Conservation (phyloP, 129 eudicot genomes). For the Silybum marianum region DNA sequence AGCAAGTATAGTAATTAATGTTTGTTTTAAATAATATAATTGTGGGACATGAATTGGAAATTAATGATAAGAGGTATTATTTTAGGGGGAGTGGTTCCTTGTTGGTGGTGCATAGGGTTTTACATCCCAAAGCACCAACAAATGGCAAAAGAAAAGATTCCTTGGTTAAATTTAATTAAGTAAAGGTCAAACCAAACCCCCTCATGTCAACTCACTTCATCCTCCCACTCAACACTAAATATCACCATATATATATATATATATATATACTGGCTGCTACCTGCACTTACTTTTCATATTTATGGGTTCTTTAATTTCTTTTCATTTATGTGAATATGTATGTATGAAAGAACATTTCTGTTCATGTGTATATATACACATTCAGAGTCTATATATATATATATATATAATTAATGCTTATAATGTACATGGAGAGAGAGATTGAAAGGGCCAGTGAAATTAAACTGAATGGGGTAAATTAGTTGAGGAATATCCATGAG, state of each 20-base stretch:
- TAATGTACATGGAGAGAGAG: too few relatives aligned
- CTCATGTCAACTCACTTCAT: not conserved
- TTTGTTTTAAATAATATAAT: not conserved
- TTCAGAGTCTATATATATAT: too few relatives aligned
- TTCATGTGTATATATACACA: not conserved
- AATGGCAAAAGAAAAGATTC: slow-evolving; percentile 26
- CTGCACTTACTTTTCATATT: not conserved
- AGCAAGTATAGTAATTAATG: not conserved
- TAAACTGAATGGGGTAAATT: too few relatives aligned
- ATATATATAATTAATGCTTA: too few relatives aligned
- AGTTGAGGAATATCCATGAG: too few relatives aligned
- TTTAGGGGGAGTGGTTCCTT: slow-evolving; percentile 16
- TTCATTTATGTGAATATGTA: not conserved
- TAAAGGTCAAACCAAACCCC: slow-evolving; percentile 31
- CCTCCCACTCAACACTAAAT: not conserved
- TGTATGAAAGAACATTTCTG: not conserved
- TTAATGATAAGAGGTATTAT: not conserved
- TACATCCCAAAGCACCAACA: slow-evolving; percentile 29
- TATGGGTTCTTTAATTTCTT: not conserved
- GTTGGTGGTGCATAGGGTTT: slow-evolving; percentile 28
- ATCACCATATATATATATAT: not conserved
- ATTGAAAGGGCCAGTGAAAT: too few relatives aligned
- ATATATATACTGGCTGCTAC: not conserved
- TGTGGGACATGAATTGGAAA: not conserved
- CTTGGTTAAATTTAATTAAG: slow-evolving; percentile 18